Percentiles rank a stretch among this genome's conserved stretches.
Conservation (phyloP, 495 filamentous ascomycete genomes). For the Aspergillus bridgeri region DNA sequence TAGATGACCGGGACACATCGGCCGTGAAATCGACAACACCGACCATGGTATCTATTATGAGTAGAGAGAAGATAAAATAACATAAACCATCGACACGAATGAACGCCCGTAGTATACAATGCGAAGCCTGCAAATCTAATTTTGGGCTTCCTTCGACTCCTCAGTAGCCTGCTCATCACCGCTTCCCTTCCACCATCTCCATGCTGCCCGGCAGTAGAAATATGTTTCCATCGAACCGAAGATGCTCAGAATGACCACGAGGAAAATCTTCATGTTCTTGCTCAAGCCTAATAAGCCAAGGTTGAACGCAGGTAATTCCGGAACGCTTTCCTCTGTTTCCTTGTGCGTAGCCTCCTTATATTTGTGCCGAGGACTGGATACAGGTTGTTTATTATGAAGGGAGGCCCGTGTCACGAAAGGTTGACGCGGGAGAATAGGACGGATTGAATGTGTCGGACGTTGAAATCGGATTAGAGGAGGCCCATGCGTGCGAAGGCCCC, state of each 20-base stretch:
- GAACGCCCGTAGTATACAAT: not conserved
- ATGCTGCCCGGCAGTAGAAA: constrained; percentile 67
- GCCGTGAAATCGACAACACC: not conserved
- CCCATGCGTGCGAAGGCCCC: not conserved
- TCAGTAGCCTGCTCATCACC: not conserved
- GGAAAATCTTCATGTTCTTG: constrained; percentile 19
- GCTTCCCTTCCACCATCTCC: constrained; percentile 43
- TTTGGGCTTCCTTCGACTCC: not conserved
- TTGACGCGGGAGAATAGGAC: not conserved
- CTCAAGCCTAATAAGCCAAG: constrained; percentile 18
- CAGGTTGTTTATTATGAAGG: not conserved
- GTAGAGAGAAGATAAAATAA: too few species aligned
- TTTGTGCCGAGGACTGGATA: not conserved
- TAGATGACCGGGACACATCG: not conserved
- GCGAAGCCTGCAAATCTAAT: not conserved
- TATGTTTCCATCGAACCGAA: constrained; percentile 57
- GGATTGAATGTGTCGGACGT: not conserved
- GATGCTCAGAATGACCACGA: constrained; percentile 14
- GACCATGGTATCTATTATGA: too few species aligned
- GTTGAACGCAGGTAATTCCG: constrained; percentile 3
- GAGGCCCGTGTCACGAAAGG: not conserved
- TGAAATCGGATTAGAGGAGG: not conserved
- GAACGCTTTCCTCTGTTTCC: not conserved
- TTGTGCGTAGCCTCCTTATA: not conserved
- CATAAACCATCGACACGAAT: too few species aligned